Base-by-base conservation (phyloP, 2,329 filamentous ascomycete genomes). In the Diaporthe vaccinii region DNA sequence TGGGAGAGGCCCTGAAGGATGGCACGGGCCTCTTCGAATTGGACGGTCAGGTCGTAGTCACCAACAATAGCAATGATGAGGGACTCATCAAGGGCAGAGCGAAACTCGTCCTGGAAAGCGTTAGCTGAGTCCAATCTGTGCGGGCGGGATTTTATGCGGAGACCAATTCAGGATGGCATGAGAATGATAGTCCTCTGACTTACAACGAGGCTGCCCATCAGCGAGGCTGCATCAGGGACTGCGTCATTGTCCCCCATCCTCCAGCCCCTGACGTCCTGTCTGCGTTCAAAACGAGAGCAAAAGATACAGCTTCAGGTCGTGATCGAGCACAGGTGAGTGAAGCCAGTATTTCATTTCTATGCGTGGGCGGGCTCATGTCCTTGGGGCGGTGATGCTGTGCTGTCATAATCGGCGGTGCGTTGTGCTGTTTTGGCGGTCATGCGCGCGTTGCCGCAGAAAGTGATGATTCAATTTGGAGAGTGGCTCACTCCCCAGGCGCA, bases 51-150 rank as follows among this genome's bases (percentile, higher is more conserved):
- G 79, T 95, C 90, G 83, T 91, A 94, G 80, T 98, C 96, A 71
- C 87, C 90, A 7, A 91, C 87, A 68, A 98, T 94, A 5, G 95
- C 93, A 72, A 93, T 89, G 75, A 98, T 90, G 17, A 96, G 88
- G 0, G 94, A 90, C 78, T 95, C 91, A 78, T 98, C 96, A 55
- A 98, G 84, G 25, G 93, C 89, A 34, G 93, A 90, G 81, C 92
- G 92, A 80, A 95, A 96, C 78, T 93, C 91, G 76, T 91, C 88
- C 92, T 96, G 76, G 17, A 5, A 28, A 3, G 36, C 31, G 12
- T 76, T 59, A 76, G 72, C 20, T 20, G 9, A 20, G 17, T 9
- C 7, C 6, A n/a, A 12, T 3, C 10, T 22, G 6, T 34, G 10
- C 36, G 17, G 12, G 15, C 7, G 8, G 36, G 36, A 0, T 39